phyloP scores from a whole-genome alignment of 176 grass and related monocot genomes.

The Aegilops umbellulata region DNA sequence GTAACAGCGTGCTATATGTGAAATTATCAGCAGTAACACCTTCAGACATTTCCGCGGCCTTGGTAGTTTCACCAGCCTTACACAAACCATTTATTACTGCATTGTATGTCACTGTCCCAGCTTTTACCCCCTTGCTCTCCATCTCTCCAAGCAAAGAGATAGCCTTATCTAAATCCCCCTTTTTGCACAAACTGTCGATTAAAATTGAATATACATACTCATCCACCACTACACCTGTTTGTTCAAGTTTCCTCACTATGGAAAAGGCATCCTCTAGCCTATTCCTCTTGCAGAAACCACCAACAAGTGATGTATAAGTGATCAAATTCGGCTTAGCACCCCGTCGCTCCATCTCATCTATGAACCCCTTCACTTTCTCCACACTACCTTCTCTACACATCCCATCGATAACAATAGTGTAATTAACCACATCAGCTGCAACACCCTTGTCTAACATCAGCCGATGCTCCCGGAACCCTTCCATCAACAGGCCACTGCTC shows the following conservation, averaged over 20 bases:
- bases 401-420: slow-evolving; percentile 61
- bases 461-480: slow-evolving; percentile 51
- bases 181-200: slow-evolving; percentile 62
- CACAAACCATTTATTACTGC: slow-evolving; percentile 76
- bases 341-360: slow-evolving; percentile 47
- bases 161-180: slow-evolving; percentile 48
- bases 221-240: slow-evolving; percentile 48
- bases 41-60: slow-evolving; percentile 64
- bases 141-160: slow-evolving; percentile 62
- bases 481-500: slow-evolving; percentile 49
- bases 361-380: slow-evolving; percentile 75
- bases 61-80: slow-evolving; percentile 56
- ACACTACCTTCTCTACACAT: slow-evolving; percentile 70
- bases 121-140: slow-evolving; percentile 54
- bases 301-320: slow-evolving; percentile 72
- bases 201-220: slow-evolving; percentile 72
- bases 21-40: slow-evolving; percentile 68
- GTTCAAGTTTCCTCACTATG: slow-evolving; percentile 56
- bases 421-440: slow-evolving; percentile 54
- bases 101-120: slow-evolving; percentile 55
- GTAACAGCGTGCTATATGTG: slow-evolving; percentile 81
- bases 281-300: slow-evolving; percentile 74
- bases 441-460: slow-evolving; percentile 62
- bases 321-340: slow-evolving; percentile 56
- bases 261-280: slow-evolving; percentile 65